Evolutionary conservation across 2,329 filamentous ascomycete species (phyloP).

Genomic region (Didymella arachidicola): DNA sequence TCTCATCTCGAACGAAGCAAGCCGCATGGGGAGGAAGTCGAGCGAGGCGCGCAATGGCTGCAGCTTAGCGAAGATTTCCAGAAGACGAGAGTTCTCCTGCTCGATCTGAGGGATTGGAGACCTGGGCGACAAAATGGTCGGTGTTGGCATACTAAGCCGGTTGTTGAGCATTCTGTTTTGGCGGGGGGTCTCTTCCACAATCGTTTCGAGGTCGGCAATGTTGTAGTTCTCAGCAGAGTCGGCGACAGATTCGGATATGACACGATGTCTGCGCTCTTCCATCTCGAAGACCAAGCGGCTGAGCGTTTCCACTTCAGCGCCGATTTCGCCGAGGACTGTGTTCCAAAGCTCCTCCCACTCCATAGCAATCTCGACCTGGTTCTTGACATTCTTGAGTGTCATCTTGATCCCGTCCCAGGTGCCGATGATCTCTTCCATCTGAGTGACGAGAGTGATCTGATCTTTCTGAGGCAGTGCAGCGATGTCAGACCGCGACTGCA

Average conservation of each 20-base stretch:
- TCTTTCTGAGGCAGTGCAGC: conserved; percentile 72
- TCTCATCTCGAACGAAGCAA: conserved; percentile 83
- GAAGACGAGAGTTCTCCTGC: conserved; percentile 85
- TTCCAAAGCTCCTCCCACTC: conserved; percentile 99
- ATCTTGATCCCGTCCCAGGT: conserved; percentile 86
- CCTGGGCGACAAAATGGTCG: conserved; percentile 68
- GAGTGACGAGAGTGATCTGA: conserved; percentile 76
- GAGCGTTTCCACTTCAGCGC: conserved; percentile 83
- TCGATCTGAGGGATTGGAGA: conserved; percentile 62
- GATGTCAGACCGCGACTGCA: conserved; percentile 83
- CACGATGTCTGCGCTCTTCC: conserved; percentile 92
- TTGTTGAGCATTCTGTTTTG: conserved; percentile 64
- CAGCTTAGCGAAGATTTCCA: conserved; percentile 93
- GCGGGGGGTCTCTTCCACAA: conserved; percentile 84
- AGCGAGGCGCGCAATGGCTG: conserved; percentile 91
- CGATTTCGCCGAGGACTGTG: conserved; percentile 89
- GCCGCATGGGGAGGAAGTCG: conserved; percentile 93
- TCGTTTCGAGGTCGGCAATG: conserved; percentile 88
- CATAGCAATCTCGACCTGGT: conserved; percentile 95
- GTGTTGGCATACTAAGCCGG: conserved; percentile 71
- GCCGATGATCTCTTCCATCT: conserved; percentile 86
- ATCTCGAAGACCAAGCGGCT: conserved; percentile 90
- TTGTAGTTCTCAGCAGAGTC: conserved; percentile 72
- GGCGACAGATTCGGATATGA: conserved; percentile 65
- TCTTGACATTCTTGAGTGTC: conserved; percentile 80